A percentile compares a stretch with the other conserved stretches of the same genome.
Conservation (phyloP, 352 stramenopile species). For the Hyaloperonospora arabidopsidis region DNA sequence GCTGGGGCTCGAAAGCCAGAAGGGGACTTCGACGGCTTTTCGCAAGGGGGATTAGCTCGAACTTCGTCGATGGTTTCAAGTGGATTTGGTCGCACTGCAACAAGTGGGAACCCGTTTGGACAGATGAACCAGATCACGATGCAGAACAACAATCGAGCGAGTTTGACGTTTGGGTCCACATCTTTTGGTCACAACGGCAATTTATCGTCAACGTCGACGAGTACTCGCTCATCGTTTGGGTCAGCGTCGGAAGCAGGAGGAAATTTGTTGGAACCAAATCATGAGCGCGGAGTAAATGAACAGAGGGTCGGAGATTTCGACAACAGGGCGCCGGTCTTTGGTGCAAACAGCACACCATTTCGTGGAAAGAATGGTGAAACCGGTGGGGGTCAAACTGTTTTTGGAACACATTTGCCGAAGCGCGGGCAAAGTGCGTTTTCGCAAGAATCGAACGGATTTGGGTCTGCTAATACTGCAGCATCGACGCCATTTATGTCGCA, state of each 20-base stretch:
- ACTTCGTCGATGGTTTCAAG: slow-evolving; percentile 6
- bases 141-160: slow-evolving; percentile 3
- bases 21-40: slow-evolving; percentile 15
- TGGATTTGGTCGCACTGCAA: slow-evolving; percentile 13
- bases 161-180: slow-evolving; percentile 14
- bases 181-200: slow-evolving; percentile 15
- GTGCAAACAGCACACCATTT: slow-evolving; percentile 7
- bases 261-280: slow-evolving; percentile 13
- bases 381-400: slow-evolving; percentile 12
- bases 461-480: slow-evolving; percentile 3
- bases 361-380: slow-evolving; percentile 16
- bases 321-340: slow-evolving; percentile 11
- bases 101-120: slow-evolving; percentile 20
- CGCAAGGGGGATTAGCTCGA: slow-evolving; percentile 18
- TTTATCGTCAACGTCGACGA: neutral
- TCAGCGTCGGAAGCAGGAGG: slow-evolving; percentile 13
- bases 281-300: slow-evolving; percentile 11
- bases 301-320: slow-evolving; percentile 13
- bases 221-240: slow-evolving; percentile 24
- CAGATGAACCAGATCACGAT: slow-evolving; percentile 18
- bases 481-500: slow-evolving; percentile 14
- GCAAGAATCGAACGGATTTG: slow-evolving; percentile 16
- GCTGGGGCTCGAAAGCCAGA: slow-evolving; percentile 4
- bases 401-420: slow-evolving; percentile 11
- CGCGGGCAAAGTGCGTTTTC: slow-evolving; percentile 13